Base-by-base conservation (phyloP, 2,329 filamentous ascomycete genomes). In the Parafenestella ontariensis region DNA sequence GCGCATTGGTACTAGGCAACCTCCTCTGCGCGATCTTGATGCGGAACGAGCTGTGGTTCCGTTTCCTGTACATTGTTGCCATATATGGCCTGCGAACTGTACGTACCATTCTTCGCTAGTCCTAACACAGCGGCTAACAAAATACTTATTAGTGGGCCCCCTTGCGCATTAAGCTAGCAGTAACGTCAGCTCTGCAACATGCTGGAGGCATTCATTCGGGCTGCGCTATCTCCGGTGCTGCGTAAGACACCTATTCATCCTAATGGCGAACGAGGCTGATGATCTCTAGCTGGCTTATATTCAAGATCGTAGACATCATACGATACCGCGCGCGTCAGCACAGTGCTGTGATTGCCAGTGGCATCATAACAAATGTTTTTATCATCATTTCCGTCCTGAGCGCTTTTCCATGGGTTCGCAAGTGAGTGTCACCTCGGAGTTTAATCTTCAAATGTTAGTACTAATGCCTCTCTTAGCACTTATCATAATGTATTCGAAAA, bases 401-500 rank as follows among this genome's bases (percentile, higher is more conserved):
- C 29, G 71, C 71, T 1, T 70, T 74, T 48, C 71, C 71, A 15
- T 74, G 70, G 70, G 67, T 74, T 40, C 70, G 71, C 50, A 73
- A 74, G 71, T 73, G 21, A 60, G 64, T 67, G 13, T n/a, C 28
- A 23, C 28, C 26, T 37, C n/a, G n/a, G n/a, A 11, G 13, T 8
- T 45, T 31, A 9, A 20, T 6, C 5, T 50, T 33, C 21, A 15
- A 53, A 46, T 33, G 54, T 58, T 71, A 55, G 71, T 49, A 1
- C 59, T 71, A 55, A 72, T 49, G 1, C 3, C 17, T 26, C 9
- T 7, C 9, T 20, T 45, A 73, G 71, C 52, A 72, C 69, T 11
- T 70, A 73, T 46, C 71, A 74, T 24, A 74, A 74, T 47, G 68
- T 69, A 1, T 74, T 74, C 40, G 71, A 74, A 44, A 73, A 68